Conservation (phyloP, 305 asterid genomes). For the Solanum hybrid region DNA sequence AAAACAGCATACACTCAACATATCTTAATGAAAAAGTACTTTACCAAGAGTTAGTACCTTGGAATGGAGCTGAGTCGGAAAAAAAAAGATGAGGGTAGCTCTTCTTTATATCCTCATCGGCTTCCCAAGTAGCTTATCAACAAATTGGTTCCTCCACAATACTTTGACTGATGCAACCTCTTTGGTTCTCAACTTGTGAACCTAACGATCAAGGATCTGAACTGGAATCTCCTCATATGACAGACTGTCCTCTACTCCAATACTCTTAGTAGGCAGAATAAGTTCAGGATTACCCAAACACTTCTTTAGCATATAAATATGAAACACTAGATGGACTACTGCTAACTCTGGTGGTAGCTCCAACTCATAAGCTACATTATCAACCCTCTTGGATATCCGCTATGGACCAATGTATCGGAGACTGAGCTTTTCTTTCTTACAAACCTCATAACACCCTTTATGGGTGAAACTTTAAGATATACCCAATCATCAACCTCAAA, state of each 20-base stretch:
- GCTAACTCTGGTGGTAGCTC: neutral
- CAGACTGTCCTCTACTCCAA: too few species aligned
- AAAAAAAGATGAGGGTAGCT: neutral
- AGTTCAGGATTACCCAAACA: too few species aligned
- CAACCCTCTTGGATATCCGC: neutral
- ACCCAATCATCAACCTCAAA: neutral
- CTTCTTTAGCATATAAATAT: neutral
- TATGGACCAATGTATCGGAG: neutral
- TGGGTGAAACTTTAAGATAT: neutral
- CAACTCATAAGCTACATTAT: neutral
- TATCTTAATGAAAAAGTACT: neutral
- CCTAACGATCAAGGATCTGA: neutral
- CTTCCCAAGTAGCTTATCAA: neutral
- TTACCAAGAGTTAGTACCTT: neutral
- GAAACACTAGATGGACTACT: neutral
- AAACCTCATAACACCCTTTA: neutral
- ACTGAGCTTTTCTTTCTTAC: neutral
- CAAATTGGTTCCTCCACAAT: neutral
- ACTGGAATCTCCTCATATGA: neutral
- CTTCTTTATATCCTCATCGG: too few species aligned
- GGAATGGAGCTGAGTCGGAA: neutral
- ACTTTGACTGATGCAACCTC: neutral
- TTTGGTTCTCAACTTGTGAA: neutral
- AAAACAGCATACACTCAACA: neutral
- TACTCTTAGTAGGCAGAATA: neutral